These are phyloP conservation scores for Suhomyces ambrosiae DNA, from an alignment of 1,139 yeast species.

Conservation along the genomic window DNA sequence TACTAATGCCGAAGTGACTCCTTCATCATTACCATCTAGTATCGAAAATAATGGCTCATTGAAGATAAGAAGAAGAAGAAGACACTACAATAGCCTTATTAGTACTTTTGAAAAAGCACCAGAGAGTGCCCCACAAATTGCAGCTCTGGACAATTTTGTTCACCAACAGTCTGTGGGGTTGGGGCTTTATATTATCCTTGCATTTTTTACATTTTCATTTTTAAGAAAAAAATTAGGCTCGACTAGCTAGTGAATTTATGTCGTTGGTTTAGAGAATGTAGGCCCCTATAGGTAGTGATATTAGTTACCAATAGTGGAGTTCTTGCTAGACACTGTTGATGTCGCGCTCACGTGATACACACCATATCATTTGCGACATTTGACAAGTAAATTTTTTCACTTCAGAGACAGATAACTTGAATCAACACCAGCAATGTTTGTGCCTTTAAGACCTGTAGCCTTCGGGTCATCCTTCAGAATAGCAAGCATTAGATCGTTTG, in stretches of 20 bases:
- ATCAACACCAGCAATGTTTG: conserved; percentile 4
- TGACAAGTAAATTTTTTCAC: conserved; percentile 9
- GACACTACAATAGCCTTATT: conserved; percentile 1
- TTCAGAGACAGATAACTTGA: neutral
- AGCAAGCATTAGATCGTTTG: conserved; percentile 16
- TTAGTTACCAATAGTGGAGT: no score
- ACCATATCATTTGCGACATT: conserved; percentile 6
- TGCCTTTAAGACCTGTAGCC: conserved; percentile 7
- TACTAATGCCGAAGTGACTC: neutral
- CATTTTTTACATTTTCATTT: conserved; percentile 20
- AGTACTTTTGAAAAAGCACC: conserved; percentile 1
- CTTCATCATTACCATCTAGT: conserved; percentile 14
- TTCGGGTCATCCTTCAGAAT: conserved; percentile 2
- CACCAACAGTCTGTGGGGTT: conserved; percentile 18
- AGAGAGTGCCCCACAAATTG: neutral
- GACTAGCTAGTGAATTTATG: conserved; percentile 2
- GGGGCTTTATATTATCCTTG: conserved; percentile 20
- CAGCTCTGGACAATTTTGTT: conserved; percentile 8
- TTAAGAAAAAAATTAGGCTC: conserved; percentile 14
- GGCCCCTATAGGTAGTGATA: no score
- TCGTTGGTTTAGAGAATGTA: neutral
- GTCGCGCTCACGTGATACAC: conserved; percentile 5
- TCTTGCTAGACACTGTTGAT: no score
- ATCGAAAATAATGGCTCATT: conserved; percentile 12
- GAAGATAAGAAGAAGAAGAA: conserved; percentile 2